Conservation (phyloP, 2,329 filamentous ascomycete species). For the Xylaria sp. region DNA sequence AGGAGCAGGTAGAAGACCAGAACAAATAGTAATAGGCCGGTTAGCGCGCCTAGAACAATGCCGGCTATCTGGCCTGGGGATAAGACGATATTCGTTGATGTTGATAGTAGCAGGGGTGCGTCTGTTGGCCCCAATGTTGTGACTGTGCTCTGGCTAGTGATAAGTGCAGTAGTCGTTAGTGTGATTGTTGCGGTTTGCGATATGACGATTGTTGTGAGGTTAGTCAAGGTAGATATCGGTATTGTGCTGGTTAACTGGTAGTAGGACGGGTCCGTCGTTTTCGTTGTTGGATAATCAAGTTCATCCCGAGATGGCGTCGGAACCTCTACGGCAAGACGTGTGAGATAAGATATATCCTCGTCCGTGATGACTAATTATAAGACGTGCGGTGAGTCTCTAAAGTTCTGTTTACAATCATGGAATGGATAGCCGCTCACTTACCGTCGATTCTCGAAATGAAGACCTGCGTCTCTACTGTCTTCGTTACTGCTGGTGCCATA, state of each 20-base stretch:
- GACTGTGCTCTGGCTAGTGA: constrained; percentile 23
- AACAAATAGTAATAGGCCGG: constrained; percentile 14
- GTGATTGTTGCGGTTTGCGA: constrained; percentile 24
- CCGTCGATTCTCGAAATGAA: background rate
- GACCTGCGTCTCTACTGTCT: background rate
- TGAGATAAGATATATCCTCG: background rate
- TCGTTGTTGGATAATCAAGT: constrained; percentile 20
- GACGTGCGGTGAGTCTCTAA: background rate
- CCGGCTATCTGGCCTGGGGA: constrained; percentile 18
- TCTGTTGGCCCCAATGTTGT: background rate
- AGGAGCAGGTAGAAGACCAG: constrained; percentile 27
- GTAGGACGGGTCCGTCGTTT: constrained; percentile 7
- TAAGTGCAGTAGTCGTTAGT: constrained; percentile 14
- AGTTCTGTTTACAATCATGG: background rate
- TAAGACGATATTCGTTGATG: background rate
- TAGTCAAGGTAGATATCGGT: background rate
- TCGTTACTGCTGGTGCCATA: background rate
- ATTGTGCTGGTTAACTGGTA: background rate
- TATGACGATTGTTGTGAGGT: constrained; percentile 17
- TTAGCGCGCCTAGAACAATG: constrained; percentile 10
- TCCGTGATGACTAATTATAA: background rate
- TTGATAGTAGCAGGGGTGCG: constrained; percentile 13
- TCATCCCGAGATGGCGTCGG: constrained; percentile 1
- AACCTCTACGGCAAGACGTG: background rate
- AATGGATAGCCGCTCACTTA: background rate